These are phyloP conservation scores for Chernovozyma aurita DNA, from an alignment of 1,139 yeast species.

Conservation along the genomic window DNA sequence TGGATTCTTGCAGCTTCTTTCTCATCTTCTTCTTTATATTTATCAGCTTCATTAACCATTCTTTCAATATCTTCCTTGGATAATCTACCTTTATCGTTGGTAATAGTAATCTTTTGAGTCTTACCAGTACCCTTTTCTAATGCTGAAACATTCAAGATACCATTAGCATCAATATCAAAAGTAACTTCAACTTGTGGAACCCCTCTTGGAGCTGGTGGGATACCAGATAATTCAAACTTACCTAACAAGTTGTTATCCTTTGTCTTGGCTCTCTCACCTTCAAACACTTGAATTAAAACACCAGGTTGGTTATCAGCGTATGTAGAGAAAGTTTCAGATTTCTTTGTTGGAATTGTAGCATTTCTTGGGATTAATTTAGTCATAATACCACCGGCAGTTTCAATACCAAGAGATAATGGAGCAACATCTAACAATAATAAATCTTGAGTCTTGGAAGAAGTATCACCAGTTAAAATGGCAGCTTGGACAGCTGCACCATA, in stretches of 20 bases:
- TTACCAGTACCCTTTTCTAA: slow-evolving; percentile 91
- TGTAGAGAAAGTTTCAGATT: slow-evolving; percentile 92
- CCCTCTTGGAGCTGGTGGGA: slow-evolving; percentile 98
- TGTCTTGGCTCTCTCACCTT: slow-evolving; percentile 95
- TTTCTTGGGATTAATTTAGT: slow-evolving; percentile 94
- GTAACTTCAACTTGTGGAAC: slow-evolving; percentile 95
- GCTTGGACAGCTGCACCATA: slow-evolving; percentile 46
- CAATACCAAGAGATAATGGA: slow-evolving; percentile 92
- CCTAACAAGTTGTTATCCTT: slow-evolving; percentile 94
- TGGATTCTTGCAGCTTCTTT: slow-evolving; percentile 33
- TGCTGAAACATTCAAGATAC: slow-evolving; percentile 90
- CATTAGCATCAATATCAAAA: slow-evolving; percentile 89
- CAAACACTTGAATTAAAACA: slow-evolving; percentile 89
- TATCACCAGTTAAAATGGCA: slow-evolving; percentile 72
- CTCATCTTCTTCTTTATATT: slow-evolving; percentile 36
- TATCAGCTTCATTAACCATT: slow-evolving; percentile 46
- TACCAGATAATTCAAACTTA: slow-evolving; percentile 88
- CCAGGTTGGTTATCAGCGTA: slow-evolving; percentile 97
- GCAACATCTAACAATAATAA: slow-evolving; percentile 85
- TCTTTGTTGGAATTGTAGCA: slow-evolving; percentile 93
- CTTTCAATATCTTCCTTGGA: slow-evolving; percentile 46
- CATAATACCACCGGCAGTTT: slow-evolving; percentile 97
- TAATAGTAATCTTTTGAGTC: slow-evolving; percentile 35
- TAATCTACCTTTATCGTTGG: slow-evolving; percentile 47
- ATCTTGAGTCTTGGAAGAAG: slow-evolving; percentile 73